A percentile compares a stretch with the other conserved stretches of the same genome.
These are phyloP conservation scores for Parmelia sp. DNA, from an alignment of 495 filamentous ascomycete genomes.

Conservation along the genomic window DNA sequence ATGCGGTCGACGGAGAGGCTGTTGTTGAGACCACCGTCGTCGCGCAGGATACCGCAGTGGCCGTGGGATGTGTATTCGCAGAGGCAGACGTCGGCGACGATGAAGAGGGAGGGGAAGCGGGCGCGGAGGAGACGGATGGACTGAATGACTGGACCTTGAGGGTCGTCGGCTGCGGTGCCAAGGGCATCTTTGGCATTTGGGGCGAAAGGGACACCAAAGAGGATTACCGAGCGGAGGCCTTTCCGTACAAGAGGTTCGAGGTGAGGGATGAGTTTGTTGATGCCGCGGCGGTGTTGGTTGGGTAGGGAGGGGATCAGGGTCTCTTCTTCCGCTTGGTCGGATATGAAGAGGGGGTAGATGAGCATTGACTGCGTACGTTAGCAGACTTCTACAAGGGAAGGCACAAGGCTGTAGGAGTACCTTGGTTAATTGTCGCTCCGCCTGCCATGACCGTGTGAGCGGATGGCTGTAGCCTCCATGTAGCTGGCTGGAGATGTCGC, in stretches of 20 bases:
- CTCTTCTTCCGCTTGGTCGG: constrained; percentile 88
- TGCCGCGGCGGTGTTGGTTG: constrained; percentile 74
- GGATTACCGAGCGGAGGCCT: constrained; percentile 83
- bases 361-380: constrained; percentile 71
- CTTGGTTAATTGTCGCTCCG: constrained; percentile 95
- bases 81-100: constrained; percentile 87
- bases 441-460: constrained; percentile 86
- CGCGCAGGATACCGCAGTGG: constrained; percentile 89
- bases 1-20: constrained; percentile 85
- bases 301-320: constrained; percentile 84
- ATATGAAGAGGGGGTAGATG: constrained; percentile 94
- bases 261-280: constrained; percentile 81
- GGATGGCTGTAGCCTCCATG: constrained; percentile 94
- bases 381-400: not conserved
- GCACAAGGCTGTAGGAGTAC: constrained; percentile 38
- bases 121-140: constrained; percentile 74
- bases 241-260: constrained; percentile 79
- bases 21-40: constrained; percentile 91
- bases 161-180: constrained; percentile 90
- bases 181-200: constrained; percentile 79
- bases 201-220: constrained; percentile 87
- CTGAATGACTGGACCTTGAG: constrained; percentile 82
- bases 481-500: constrained; percentile 89
- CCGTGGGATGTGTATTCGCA: constrained; percentile 99
- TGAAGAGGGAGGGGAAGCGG: constrained; percentile 80